Base-by-base conservation (phyloP, 2,329 filamentous ascomycete species). In the Pestalotiopsis sp. region DNA sequence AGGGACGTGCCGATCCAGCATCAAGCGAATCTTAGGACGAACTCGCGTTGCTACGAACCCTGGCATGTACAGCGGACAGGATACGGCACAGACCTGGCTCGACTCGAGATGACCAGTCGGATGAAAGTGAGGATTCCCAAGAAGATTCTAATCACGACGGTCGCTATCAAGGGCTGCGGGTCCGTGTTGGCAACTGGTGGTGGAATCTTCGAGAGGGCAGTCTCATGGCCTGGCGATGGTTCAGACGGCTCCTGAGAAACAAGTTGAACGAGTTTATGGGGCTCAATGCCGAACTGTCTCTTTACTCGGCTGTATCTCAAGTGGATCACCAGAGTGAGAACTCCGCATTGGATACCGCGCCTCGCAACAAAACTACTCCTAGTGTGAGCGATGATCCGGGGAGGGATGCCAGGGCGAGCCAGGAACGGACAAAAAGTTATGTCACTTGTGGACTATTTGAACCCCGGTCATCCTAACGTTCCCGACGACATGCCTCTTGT, bases 1-100 rank as follows among this genome's bases (percentile, higher is more conserved):
- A 64, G 23, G 61, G 95, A 72, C 85, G 84, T 73, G 80, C 81
- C 14, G 27, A 66, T 23, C 68, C 66, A 60, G 31, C n/a, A 25
- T 20, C 66, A 25, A 64, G 64, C 57, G 69, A 67, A 58, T 68
- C 61, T 36, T 70, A 70, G 69, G 64, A 68, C 11, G 52, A 58
- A 20, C 20, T 62, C 66, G 45, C 41, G 58, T 31, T 66, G 57
- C n/a, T 23, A n/a, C 52, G 27, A 38, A 36, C 25, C 39, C 31
- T 58, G 64, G 41, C n/a, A 25, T 25, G n/a, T 14, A 39, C 38
- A 20, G 56, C 39, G 27, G 36, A 27, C 13, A 66, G 64, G 36
- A 27, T 60, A 14, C 64, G 41, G 64, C 27, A 45, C 45, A 41
- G 45, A 36, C 27, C 13, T 27, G 57, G 14, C 45, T 25, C 64